These are phyloP conservation scores for Nelumbo lutea DNA, from an alignment of 164 flowering plant genomes.

Conservation along the genomic window DNA sequence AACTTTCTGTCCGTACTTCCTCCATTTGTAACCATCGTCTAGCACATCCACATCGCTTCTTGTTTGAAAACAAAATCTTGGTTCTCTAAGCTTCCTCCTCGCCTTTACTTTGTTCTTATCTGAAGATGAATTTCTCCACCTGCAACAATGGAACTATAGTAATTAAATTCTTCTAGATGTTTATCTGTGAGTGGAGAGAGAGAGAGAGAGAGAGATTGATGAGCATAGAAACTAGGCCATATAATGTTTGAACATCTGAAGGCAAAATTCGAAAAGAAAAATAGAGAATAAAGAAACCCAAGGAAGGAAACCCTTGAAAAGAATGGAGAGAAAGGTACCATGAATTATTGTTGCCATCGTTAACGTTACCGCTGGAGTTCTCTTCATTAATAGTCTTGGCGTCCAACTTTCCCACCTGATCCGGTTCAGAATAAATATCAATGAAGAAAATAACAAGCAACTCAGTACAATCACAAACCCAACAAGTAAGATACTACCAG, in stretches of 20 bases:
- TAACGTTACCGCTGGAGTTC: slow-evolving; percentile 38
- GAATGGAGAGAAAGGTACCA: slow-evolving; percentile 32
- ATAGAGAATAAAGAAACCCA: too few species aligned
- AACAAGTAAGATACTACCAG: too few species aligned
- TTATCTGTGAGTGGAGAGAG: slow-evolving; percentile 1
- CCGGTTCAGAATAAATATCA: not conserved
- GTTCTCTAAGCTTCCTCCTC: slow-evolving; percentile 85
- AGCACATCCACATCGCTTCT: slow-evolving; percentile 84
- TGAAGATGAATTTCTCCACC: slow-evolving; percentile 63
- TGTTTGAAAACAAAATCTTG: slow-evolving; percentile 89
- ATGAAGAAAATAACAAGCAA: not conserved
- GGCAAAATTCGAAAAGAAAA: too few species aligned
- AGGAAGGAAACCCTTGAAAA: too few species aligned
- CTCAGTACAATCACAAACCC: not conserved
- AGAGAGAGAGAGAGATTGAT: slow-evolving; percentile 12
- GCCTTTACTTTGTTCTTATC: slow-evolving; percentile 70
- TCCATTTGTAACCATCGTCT: slow-evolving; percentile 94
- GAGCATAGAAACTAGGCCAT: not conserved
- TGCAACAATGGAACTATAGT: slow-evolving; percentile 8
- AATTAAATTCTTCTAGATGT: not conserved
- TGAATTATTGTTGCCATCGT: slow-evolving; percentile 39
- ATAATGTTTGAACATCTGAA: too few species aligned
- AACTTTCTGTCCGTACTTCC: slow-evolving; percentile 90
- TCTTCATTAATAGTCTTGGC: slow-evolving; percentile 42
- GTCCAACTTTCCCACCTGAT: slow-evolving; percentile 38